Base-by-base conservation (phyloP, 73 alveolate species). In the Paraurostyla sp. region DNA sequence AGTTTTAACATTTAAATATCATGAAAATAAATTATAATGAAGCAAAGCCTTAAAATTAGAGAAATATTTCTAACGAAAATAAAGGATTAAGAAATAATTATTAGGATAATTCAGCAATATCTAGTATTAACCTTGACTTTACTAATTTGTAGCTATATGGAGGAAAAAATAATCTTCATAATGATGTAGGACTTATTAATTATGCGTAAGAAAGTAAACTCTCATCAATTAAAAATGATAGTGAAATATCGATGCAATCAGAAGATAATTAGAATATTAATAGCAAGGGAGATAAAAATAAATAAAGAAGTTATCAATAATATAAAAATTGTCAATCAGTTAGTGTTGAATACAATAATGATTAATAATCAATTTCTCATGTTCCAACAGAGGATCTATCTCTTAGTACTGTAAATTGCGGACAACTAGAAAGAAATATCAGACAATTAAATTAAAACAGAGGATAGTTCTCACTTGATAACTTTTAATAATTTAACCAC, bases 331-430 rank as follows among this genome's bases (percentile, higher is more conserved):
- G 7, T 13, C 32, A 3, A 7, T 16, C n/a, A n/a, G n/a, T n/a
- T n/a, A n/a, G n/a, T n/a, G n/a, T n/a, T n/a, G n/a, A n/a, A n/a
- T n/a, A n/a, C n/a, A n/a, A n/a, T n/a, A n/a, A 16, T 9, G 50
- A 60, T 27, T 27, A 25, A 11, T 2, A 30, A 29, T 60, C 78
- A 60, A 60, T 60, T 3, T 13, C 50, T 33, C 78, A 60, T 33
- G 78, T 60, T 30, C 78, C 78, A 27, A 60, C 78, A 13, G 78
- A 60, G 25, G 78, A 60, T 60, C 25, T 60, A 27, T 60, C 78
- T 27, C 45, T 60, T 3, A 60, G 78, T 23, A 27, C 78, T 60
- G 13, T 7, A 3, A 60, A 60, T 30, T 29, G 52, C 13, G 50
- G 50, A 3, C 25, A 60, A 27, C 50, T 60, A 60, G 78, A 60